phyloP scores from a whole-genome alignment of 1,284 basidiomycete species.

The Schizopora paradoxa region DNA sequence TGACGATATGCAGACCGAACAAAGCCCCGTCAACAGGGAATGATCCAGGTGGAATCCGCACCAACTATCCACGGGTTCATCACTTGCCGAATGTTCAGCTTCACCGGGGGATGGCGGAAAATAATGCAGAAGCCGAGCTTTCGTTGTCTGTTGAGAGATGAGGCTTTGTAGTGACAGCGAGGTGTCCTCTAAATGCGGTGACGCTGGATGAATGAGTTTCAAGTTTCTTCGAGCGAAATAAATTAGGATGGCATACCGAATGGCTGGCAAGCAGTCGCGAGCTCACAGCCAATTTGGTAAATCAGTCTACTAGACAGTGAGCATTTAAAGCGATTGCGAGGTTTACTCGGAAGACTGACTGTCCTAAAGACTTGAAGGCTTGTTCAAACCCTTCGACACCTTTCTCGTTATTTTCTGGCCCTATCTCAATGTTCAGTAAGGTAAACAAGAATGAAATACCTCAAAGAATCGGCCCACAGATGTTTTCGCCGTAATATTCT shows the following conservation, averaged over 20 bases:
- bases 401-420: constrained; percentile 61
- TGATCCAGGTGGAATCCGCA: constrained; percentile 84
- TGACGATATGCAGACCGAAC: constrained; percentile 48
- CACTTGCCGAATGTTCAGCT: constrained; percentile 34
- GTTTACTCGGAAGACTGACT: constrained; percentile 35
- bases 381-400: constrained; percentile 73
- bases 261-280: constrained; percentile 82
- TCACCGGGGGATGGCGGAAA: constrained; percentile 58
- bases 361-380: constrained; percentile 80
- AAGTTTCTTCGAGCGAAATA: constrained; percentile 7
- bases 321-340: constrained; percentile 2
- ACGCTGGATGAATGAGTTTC: constrained; percentile 37
- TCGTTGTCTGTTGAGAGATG: constrained; percentile 63
- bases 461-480: constrained; percentile 46
- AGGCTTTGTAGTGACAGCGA: constrained; percentile 58
- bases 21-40: constrained; percentile 84
- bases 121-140: constrained; percentile 88
- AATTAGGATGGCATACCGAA: constrained; percentile 53
- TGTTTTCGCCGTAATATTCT: constrained; percentile 76
- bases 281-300: constrained; percentile 70
- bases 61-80: constrained; percentile 73
- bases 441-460: not conserved
- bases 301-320: constrained; percentile 49
- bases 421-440: constrained; percentile 30
- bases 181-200: constrained; percentile 56